phyloP scores from a whole-genome alignment of 2,329 filamentous ascomycete genomes.

The Arthrobotrys sinensis region DNA sequence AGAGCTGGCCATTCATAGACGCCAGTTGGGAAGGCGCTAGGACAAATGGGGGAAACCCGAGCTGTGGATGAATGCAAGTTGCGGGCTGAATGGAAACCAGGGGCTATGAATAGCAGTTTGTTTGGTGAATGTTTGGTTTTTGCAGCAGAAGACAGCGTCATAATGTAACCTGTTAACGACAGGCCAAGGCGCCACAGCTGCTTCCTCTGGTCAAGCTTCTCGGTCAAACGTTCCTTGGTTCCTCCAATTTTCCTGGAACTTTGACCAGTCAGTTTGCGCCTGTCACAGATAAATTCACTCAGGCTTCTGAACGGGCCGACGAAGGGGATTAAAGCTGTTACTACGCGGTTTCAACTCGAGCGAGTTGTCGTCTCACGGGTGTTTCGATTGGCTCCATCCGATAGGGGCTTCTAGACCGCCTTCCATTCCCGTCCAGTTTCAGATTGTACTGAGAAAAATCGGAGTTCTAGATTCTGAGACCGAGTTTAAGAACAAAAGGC shows the following conservation, averaged over 20 bases:
- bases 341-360: background rate
- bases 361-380: background rate
- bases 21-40: conserved; percentile 32
- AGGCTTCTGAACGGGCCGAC: conserved; percentile 12
- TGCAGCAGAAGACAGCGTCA: conserved; percentile 36
- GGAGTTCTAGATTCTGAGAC: background rate
- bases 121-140: conserved; percentile 48
- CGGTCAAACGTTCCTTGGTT: conserved; percentile 17
- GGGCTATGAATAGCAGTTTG: conserved; percentile 58
- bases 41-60: conserved; percentile 24
- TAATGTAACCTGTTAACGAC: conserved; percentile 50
- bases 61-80: conserved; percentile 17
- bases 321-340: background rate
- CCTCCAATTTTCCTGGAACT: conserved; percentile 14
- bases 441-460: background rate
- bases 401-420: conserved; percentile 5
- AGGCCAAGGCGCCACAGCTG: conserved; percentile 35
- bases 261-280: conserved; percentile 2
- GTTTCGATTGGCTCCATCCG: conserved; percentile 6
- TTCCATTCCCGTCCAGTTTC: conserved; percentile 21
- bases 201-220: conserved; percentile 29
- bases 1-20: conserved; percentile 54
- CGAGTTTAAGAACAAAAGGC: background rate
- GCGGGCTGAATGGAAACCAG: conserved; percentile 56
- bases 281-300: background rate